Evolutionary conservation across 495 filamentous ascomycete species (phyloP), one percentile per base, ranked within the genome.

Genomic region (Viridothelium virens): DNA sequence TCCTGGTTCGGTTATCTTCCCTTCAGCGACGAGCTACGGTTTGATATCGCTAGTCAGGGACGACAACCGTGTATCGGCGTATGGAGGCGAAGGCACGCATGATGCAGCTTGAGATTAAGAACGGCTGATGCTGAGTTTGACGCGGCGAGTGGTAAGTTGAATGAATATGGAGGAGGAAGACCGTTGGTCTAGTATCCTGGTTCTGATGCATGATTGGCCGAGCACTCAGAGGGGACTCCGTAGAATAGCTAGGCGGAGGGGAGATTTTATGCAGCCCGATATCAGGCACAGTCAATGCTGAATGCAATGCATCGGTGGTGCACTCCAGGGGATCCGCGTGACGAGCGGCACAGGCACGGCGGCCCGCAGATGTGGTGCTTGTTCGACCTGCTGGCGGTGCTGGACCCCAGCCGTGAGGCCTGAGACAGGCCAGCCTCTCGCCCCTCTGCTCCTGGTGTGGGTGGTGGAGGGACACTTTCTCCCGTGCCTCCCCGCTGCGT

Each of bases 31-130:
- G 34, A 10, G 64, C 37, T 41, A 61, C 46, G 41, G 46, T 34
- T 10, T 59, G 53, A 31, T 59, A 11, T 36, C 31, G 18, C 53
- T 59, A 59, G 53, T 59, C 53, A 59, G 53, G 53, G 53, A 59
- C 53, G 18, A 36, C 25, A 59, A 59, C 53, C 53, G 25, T 18
- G 53, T 59, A 59, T 10, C 31, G 18, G 14, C 53, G 5, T 2
- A 7, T 36, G 18, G 7, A 34, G 53, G 31, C 53, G 53, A 59
- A 14, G 53, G 53, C 31, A 7, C 36, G 53, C 53, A 59, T 59
- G 3, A 59, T 59, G 53, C 53, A 59, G 25, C 25, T 36, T 59
- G 18, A 59, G 53, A 59, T 59, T 33, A 31, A 34, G 31, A 59
- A 36, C 25, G 11, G 5, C 11, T 14, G 31, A 59, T 34, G 14